A percentile compares a stretch with the other conserved stretches of the same genome.
Conservation (phyloP, 306 rosid genomes). For the Cucumis cinereus region DNA sequence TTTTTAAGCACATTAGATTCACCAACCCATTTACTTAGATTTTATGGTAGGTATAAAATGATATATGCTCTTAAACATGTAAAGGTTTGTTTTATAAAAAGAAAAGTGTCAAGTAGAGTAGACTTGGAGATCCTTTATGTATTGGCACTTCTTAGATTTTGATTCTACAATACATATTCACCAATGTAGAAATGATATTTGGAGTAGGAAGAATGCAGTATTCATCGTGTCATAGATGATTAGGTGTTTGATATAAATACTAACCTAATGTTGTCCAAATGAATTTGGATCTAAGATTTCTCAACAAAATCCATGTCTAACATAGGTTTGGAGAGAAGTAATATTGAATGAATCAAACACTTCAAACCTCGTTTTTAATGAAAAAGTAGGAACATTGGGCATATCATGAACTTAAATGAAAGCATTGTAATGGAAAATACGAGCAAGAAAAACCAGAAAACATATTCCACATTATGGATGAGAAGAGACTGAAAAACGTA, state of each 20-base stretch:
- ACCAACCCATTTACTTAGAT: no score
- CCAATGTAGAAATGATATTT: no score
- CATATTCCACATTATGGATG: not conserved
- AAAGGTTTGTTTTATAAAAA: no score
- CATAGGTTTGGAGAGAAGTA: not conserved
- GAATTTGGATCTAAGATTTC: not conserved
- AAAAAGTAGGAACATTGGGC: not conserved
- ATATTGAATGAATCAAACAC: not conserved
- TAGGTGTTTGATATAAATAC: not conserved
- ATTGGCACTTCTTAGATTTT: no score
- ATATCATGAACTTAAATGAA: not conserved
- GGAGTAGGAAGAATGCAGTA: no score
- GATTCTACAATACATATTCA: no score
- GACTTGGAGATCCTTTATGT: no score
- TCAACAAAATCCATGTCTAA: not conserved
- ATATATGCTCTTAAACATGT: no score
- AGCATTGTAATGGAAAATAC: not conserved
- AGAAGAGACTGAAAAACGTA: not conserved
- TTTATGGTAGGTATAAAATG: no score
- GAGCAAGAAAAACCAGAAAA: not conserved
- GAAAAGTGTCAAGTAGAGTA: no score
- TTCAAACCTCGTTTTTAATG: not conserved
- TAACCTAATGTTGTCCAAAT: not conserved
- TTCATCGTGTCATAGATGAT: not conserved
- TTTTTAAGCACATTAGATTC: no score